Evolutionary conservation across 1,284 basidiomycete genomes (phyloP), one percentile per base, ranked within the genome.

Genomic region (Trametes polyzona): DNA sequence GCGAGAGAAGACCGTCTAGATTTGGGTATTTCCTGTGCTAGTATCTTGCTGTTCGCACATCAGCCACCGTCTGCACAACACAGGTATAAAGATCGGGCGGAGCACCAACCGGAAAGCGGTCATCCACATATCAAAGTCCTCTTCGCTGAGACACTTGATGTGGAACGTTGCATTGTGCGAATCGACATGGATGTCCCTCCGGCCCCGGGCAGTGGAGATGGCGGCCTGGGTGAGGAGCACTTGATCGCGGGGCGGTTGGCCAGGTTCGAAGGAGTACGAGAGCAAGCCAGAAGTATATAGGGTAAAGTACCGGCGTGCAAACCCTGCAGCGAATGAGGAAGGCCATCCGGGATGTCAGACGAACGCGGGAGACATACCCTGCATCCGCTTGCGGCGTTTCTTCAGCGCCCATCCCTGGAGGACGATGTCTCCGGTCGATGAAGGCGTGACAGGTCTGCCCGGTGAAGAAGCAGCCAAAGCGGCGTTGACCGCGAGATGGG

Each of bases 351-450:
- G 49, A 43, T 23, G 27, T n/a, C 14, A 23, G 37, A 6, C 32
- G 33, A 14, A 16, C 44, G 12, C 29, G 11, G 16, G 14, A 23
- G 4, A 44, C 72, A 53, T 65, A 85, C 92, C 92, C 77, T 93
- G 92, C 86, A 93, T 86, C 74, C 84, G 91, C 78, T 90, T 92
- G 64, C 88, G 77, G 63, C 90, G 78, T 73, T 93, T 93, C 76
- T 93, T 93, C 59, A 93, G 76, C 2, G 92, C 72, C 89, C 89
- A 92, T 74, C 90, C 90, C 65, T 90, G 79, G 52, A 75, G 78
- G 2, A 89, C 65, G 48, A 86, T 69, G 32, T 40, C 37, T 37
- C 33, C 29, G 10, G 40, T 47, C 11, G 42, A 33, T 1, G 58
- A 49, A 40, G 57, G 62, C 8, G 49, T 43, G 29, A 61, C 36